Conservation (phyloP, 345 rosid genomes). For the Psidium guajava region DNA sequence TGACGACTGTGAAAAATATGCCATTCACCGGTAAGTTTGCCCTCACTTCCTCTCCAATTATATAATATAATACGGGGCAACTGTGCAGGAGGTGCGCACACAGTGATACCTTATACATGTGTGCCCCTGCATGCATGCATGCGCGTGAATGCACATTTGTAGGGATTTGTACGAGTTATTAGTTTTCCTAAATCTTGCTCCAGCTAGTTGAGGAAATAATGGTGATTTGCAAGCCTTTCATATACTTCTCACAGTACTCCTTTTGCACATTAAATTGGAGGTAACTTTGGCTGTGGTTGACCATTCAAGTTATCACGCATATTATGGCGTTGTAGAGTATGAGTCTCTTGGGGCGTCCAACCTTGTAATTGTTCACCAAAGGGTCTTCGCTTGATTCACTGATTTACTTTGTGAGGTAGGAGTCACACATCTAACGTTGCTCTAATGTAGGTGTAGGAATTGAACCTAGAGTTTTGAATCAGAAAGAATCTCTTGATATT, state of each 20-base stretch:
- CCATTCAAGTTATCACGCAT: neutral
- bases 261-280: neutral
- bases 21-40: slow-evolving; percentile 35
- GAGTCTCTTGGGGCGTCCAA: neutral
- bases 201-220: neutral
- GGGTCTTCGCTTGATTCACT: neutral
- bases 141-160: neutral
- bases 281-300: neutral
- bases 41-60: neutral
- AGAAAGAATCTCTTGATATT: neutral
- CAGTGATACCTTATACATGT: neutral
- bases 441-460: neutral
- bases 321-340: neutral
- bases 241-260: neutral
- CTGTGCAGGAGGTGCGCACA: neutral
- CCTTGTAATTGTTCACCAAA: neutral
- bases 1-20: slow-evolving; percentile 19
- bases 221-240: neutral
- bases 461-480: neutral
- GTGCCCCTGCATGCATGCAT: neutral
- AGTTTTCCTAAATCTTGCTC: neutral
- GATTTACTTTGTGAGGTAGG: neutral
- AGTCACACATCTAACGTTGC: neutral
- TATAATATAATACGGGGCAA: neutral
- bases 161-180: neutral